These are phyloP conservation scores for Solanum paucissectum DNA, from an alignment of 257 asterid species.

Conservation along the genomic window DNA sequence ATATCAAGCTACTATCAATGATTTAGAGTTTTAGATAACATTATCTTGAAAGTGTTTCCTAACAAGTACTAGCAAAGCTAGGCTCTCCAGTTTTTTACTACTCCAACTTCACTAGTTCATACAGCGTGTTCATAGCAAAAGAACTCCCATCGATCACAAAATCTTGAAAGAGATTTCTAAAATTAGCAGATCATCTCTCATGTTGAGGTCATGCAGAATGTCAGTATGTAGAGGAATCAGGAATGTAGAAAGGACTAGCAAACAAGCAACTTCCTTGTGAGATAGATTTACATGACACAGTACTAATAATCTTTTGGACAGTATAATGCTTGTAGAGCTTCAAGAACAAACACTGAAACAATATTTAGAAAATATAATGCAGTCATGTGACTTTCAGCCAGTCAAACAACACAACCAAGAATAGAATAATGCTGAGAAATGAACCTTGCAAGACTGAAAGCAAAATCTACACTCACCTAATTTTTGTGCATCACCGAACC, in stretches of 20 bases:
- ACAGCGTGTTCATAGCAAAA: not conserved
- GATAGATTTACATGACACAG: not conserved
- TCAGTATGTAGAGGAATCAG: not conserved
- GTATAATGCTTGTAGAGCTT: not conserved
- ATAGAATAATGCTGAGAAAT: not conserved
- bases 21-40: not conserved
- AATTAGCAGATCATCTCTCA: not conserved
- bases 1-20: not conserved
- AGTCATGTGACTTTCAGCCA: not conserved
- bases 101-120: not conserved
- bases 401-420: not conserved
- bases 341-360: not conserved
- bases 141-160: not conserved
- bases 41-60: not conserved
- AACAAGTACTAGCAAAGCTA: not conserved
- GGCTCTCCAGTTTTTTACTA: not conserved
- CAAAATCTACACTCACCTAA: constrained; percentile 40
- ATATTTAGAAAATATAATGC: not conserved
- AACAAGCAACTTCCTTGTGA: not conserved
- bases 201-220: not conserved
- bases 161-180: not conserved
- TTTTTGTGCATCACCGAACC: constrained; percentile 98
- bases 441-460: not conserved
- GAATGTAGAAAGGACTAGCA: not conserved
- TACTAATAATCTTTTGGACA: not conserved